Base-by-base conservation (phyloP, 2,329 filamentous ascomycete species). In the Aaosphaeria arxii region DNA sequence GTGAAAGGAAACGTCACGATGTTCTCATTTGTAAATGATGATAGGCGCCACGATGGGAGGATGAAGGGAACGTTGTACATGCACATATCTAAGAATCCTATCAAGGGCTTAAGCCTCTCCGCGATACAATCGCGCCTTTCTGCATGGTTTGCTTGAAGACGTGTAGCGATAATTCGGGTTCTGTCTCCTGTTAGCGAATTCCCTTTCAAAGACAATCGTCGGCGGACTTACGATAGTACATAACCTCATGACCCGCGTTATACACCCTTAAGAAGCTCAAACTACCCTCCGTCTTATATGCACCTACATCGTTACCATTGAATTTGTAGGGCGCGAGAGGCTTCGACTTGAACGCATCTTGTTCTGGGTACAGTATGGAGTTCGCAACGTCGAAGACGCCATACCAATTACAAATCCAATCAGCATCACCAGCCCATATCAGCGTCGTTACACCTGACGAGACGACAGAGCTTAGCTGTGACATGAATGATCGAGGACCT, bases 281-380 rank as follows among this genome's bases (percentile, higher is more conserved):
- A 48, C 90, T 91, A 6, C 84, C 87, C 57, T 82, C 86, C 64
- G 91, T 87, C 11, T 88, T 81, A 60, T 74, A 78, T 41, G 68
- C 69, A 39, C 71, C 76, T 4, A 68, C 63, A 59, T 79, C 76
- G 60, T 73, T 74, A 3, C 75, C 74, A 52, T 77, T 62, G 45
- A 60, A 59, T 41, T 71, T 70, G 11, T 65, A 62, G 4, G 70
- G 71, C 4, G 49, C 53, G 36, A 79, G 43, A 50, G 77, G 66
- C 11, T 63, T 64, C 58, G 73, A 75, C 0, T 75, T 75, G 6
- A 77, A 76, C 3, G 43, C 45, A 1, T 48, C 42, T 54, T 66
- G 76, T 2, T 71, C 71, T 0, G 67, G 53, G 1, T 71, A 69
- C 2, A 53, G 51, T 11, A 77, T 64, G n/a, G 61, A 45, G 13